Percentiles rank a stretch among this genome's conserved stretches.
Conservation (phyloP, 1,284 basidiomycete species). For the Tetrapyrgos nigripes region DNA sequence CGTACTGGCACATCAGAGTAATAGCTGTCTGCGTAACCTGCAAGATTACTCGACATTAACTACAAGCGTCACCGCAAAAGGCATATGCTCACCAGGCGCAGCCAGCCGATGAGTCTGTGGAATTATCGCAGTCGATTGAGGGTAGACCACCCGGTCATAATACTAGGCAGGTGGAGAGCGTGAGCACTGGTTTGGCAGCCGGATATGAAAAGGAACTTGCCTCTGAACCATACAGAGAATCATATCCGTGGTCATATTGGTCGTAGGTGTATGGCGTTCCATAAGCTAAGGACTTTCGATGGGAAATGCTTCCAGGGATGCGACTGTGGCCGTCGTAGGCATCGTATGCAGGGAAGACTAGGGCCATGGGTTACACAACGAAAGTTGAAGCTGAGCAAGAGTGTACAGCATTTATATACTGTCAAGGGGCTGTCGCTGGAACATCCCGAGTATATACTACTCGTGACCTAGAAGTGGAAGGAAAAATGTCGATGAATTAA, state of each 20-base stretch:
- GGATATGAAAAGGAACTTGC: background rate
- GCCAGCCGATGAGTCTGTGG: constrained; percentile 37
- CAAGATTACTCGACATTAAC: too few species aligned
- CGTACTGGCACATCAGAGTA: constrained; percentile 33
- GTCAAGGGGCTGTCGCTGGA: too few species aligned
- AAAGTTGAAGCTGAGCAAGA: background rate
- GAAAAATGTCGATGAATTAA: too few species aligned
- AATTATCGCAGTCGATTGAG: constrained; percentile 21
- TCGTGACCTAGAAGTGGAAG: too few species aligned
- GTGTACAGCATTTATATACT: constrained; percentile 8
- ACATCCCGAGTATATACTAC: too few species aligned
- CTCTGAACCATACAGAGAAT: constrained; percentile 9
- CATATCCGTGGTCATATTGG: constrained; percentile 13
- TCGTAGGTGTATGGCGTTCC: constrained; percentile 9
- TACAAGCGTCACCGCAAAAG: background rate
- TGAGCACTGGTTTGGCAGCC: background rate
- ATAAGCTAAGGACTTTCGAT: constrained; percentile 19
- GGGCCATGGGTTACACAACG: constrained; percentile 9
- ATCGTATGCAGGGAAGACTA: constrained; percentile 17
- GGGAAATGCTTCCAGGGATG: constrained; percentile 15
- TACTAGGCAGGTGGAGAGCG: constrained; percentile 17
- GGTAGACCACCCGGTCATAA: constrained; percentile 36
- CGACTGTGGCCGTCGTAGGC: constrained; percentile 13
- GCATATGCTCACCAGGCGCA: constrained; percentile 36
- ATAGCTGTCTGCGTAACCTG: too few species aligned